Conservation (phyloP, 2,329 filamentous ascomycete genomes). For the Clonostachys solani region DNA sequence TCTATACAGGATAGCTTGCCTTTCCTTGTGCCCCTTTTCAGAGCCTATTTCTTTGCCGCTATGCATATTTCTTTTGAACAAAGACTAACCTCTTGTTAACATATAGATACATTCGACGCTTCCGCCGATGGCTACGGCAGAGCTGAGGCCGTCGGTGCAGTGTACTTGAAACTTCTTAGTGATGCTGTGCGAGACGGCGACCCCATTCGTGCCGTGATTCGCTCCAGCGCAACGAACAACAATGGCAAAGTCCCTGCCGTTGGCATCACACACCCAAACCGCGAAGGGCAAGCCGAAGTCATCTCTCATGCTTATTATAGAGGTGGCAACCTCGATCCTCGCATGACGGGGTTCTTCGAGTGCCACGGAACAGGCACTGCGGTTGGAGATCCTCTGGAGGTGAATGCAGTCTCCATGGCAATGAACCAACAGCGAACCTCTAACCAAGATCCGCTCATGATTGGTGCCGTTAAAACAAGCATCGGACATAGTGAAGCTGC, state of each 20-base stretch:
- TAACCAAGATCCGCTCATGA: conserved; percentile 18
- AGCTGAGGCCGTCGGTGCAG: conserved; percentile 49
- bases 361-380: conserved; percentile 22
- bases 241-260: conserved; percentile 34
- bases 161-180: conserved; percentile 48
- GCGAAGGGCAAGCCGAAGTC: conserved; percentile 30
- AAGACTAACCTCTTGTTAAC: too few species aligned
- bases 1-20: too few species aligned
- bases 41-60: too few species aligned
- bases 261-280: conserved; percentile 49
- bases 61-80: too few species aligned
- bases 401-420: conserved; percentile 18
- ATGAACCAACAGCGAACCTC: not conserved
- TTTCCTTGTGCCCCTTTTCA: too few species aligned
- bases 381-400: conserved; percentile 18
- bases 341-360: conserved; percentile 18
- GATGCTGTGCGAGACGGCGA: conserved; percentile 49
- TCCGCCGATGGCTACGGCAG: conserved; percentile 46
- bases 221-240: conserved; percentile 40
- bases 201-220: conserved; percentile 42
- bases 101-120: conserved; percentile 37
- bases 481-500: conserved; percentile 18
- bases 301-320: conserved; percentile 15
- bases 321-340: conserved; percentile 14
- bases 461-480: conserved; percentile 27